Evolutionary conservation across 768 basidiomycete genomes (phyloP), one percentile per base, ranked within the genome.

Genomic region (Dictyophora rubrovolvata): DNA sequence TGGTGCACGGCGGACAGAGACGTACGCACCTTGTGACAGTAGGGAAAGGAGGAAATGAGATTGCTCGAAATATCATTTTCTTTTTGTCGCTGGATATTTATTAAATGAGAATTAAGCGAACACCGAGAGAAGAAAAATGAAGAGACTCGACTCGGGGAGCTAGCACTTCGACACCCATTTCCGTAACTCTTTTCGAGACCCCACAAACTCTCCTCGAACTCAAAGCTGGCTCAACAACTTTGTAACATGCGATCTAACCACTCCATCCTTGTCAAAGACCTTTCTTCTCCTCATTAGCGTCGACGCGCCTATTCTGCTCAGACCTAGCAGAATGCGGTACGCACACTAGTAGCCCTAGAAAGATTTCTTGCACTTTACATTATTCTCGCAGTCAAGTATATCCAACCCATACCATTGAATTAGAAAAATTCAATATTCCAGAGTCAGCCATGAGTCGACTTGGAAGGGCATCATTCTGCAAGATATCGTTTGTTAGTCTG

Each of bases 211-310:
- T 97, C 48, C 77, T 98, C 49, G 76, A 82, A 98, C 96, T 1
- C 77, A 74, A 62, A 79, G 88, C 63, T 99, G 95, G 95, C 78
- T 77, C 48, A 69, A 74, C 7, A 75, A 89, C 65, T 92, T 86
- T 65, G 92, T 97, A 33, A 95, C 93, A 0, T 70, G 75, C n/a
- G 87, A 90, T 67, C 70, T 94, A 20, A 67, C 69, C 47, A 82
- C 79, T 1, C 72, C 73, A 28, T 71, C 76, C 2, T 71, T 82
- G 16, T 35, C 93, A 85, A 66, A 76, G 96, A 16, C 96, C 96
- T 0, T 97, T 93, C 69, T 93, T 96, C 74, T 97, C 68, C 78
- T 98, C 22, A 72, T 96, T 49, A 79, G 74, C 50, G 78, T 93
- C 33, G 93, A 97, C 62, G 95, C 91, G 0, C 93, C 56, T 17